A percentile compares a stretch with the other conserved stretches of the same genome.
Conservation (phyloP, 495 filamentous ascomycete genomes). For the Penicillium desertorum region DNA sequence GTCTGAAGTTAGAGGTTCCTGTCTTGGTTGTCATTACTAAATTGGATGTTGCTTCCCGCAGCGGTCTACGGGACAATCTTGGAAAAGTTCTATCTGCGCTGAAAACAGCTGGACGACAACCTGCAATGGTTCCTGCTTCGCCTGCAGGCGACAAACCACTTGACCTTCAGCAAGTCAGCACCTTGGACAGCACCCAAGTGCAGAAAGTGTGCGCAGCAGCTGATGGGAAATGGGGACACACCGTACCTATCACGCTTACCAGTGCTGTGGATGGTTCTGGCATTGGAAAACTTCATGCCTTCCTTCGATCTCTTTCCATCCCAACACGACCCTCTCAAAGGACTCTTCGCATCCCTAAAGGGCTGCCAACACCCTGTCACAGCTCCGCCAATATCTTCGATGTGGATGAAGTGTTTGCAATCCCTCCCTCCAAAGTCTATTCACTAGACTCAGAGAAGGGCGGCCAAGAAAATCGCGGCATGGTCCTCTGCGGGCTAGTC, state of each 20-base stretch:
- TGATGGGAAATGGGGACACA: conserved; percentile 44
- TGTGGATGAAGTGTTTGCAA: conserved; percentile 77
- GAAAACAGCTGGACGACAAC: conserved; percentile 71
- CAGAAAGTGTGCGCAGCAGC: conserved; percentile 46
- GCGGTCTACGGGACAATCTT: conserved; percentile 65
- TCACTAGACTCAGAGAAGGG: conserved; percentile 38
- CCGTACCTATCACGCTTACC: conserved; percentile 84
- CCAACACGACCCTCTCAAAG: conserved; percentile 53
- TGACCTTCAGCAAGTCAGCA: conserved; percentile 39
- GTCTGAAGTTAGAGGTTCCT: conserved; percentile 72
- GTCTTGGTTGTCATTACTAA: conserved; percentile 86
- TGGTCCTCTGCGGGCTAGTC: conserved; percentile 80
- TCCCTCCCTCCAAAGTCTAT: conserved; percentile 55
- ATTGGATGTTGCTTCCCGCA: conserved; percentile 77
- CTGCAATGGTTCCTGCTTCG: conserved; percentile 60
- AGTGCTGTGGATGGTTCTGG: conserved; percentile 85
- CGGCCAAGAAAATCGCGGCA: conserved; percentile 46
- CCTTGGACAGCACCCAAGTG: conserved; percentile 52
- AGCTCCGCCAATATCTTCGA: conserved; percentile 66
- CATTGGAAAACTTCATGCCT: conserved; percentile 75
- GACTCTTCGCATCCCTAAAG: conserved; percentile 20
- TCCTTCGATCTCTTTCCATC: conserved; percentile 75
- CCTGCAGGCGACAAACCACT: conserved; percentile 34
- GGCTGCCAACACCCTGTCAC: conserved; percentile 32
- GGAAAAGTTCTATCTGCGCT: conserved; percentile 71